phyloP scores from a whole-genome alignment of 345 rosid genomes.

The Mallotus nudiflorus region DNA sequence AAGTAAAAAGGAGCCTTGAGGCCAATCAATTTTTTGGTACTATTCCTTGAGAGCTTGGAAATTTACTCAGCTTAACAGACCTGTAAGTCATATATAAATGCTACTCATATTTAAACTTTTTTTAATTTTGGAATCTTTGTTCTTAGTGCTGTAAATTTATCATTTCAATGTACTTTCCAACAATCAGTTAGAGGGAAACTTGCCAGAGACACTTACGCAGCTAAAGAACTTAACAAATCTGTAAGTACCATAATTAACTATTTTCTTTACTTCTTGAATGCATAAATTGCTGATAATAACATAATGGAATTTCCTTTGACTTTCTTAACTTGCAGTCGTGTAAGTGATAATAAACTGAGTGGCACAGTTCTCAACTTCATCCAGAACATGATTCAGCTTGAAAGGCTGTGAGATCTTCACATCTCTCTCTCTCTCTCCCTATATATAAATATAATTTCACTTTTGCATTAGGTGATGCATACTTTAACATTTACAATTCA shows the following conservation, averaged over 20 bases:
- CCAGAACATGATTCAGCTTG: constrained; percentile 9
- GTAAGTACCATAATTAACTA: neutral
- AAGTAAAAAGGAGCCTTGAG: constrained; percentile 13
- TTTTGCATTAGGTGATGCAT: too few species aligned
- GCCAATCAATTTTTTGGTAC: constrained; percentile 17
- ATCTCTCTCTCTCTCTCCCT: too few species aligned
- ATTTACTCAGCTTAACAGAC: constrained; percentile 12
- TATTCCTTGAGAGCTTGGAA: constrained; percentile 20
- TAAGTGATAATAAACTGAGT: constrained; percentile 17
- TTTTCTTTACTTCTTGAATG: neutral
- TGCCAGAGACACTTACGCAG: neutral
- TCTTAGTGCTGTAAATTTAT: neutral
- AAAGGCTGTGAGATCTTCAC: constrained; percentile 15
- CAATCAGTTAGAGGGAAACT: neutral
- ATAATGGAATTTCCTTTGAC: neutral
- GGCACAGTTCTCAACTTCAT: constrained; percentile 24
- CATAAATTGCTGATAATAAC: neutral
- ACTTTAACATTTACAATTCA: neutral
- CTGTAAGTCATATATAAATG: neutral
- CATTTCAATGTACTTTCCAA: neutral
- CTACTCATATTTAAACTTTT: too few species aligned
- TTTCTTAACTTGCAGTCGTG: constrained; percentile 18
- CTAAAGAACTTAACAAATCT: neutral
- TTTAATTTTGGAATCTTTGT: too few species aligned
- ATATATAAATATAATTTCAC: neutral